These are phyloP conservation scores for Dovyalis caffra DNA, from an alignment of 345 rosid genomes.

Conservation along the genomic window DNA sequence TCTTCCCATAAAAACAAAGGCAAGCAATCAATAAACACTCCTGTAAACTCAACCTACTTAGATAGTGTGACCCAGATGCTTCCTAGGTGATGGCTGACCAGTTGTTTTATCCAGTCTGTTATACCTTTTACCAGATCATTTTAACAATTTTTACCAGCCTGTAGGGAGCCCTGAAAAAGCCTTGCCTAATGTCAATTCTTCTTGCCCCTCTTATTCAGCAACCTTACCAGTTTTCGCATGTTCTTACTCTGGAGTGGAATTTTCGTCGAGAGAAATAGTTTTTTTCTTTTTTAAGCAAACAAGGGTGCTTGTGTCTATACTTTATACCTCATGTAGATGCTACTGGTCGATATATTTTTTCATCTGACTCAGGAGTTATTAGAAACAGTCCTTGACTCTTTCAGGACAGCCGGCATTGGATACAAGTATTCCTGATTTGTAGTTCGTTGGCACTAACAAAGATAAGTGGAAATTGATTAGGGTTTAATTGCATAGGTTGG, in stretches of 20 bases:
- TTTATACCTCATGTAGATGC: not conserved
- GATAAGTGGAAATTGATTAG: too few relatives aligned
- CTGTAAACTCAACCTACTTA: slow-evolving; percentile 23
- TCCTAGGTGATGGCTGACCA: slow-evolving; percentile 53
- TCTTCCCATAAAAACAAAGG: slow-evolving; percentile 51
- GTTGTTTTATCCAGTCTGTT: not conserved
- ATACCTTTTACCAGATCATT: not conserved
- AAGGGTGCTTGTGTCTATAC: not conserved
- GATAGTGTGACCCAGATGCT: slow-evolving; percentile 41
- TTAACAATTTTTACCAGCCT: not conserved
- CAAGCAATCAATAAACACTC: slow-evolving; percentile 34
- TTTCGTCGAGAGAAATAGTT: not conserved
- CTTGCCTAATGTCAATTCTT: too few relatives aligned
- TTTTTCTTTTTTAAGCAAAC: too few relatives aligned
- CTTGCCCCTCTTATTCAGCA: too few relatives aligned
- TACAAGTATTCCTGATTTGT: too few relatives aligned
- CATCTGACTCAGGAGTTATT: too few relatives aligned
- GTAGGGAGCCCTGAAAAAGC: not conserved
- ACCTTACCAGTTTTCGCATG: too few relatives aligned
- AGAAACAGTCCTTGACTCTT: too few relatives aligned
- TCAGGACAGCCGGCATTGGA: too few relatives aligned
- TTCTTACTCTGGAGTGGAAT: not conserved
- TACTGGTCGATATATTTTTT: not conserved
- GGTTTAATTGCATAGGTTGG: too few relatives aligned
- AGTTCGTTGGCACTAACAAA: too few relatives aligned